These are phyloP conservation scores for Phoma sp. DNA, from an alignment of 2,329 filamentous ascomycete genomes.

Conservation along the genomic window DNA sequence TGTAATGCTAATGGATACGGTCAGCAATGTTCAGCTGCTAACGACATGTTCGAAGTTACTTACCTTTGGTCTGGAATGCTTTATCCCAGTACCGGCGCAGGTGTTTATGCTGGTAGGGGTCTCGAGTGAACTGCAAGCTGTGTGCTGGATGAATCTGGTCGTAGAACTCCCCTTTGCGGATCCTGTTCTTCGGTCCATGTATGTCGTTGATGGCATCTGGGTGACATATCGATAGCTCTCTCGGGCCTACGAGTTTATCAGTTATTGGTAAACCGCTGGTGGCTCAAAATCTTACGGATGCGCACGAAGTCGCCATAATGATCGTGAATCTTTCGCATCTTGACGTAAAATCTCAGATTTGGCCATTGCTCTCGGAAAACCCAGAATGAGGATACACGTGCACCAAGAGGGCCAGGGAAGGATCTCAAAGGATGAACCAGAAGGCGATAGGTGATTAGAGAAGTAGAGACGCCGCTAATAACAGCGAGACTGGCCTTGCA, in stretches of 20 bases:
- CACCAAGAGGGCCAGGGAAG: constrained; percentile 21
- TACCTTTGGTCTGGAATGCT: constrained; percentile 33
- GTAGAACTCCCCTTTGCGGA: constrained; percentile 38
- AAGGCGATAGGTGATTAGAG: constrained; percentile 19
- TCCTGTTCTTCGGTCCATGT: constrained; percentile 25
- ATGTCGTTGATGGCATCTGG: constrained; percentile 29
- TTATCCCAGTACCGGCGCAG: constrained; percentile 39
- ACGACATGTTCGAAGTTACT: not conserved
- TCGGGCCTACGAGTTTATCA: constrained; percentile 21
- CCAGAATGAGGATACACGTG: constrained; percentile 27
- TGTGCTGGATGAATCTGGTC: constrained; percentile 23
- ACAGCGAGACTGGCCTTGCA: not conserved
- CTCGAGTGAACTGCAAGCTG: constrained; percentile 32
- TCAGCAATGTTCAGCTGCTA: not conserved
- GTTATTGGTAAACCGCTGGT: no score
- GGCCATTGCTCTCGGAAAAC: constrained; percentile 17
- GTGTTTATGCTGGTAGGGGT: constrained; percentile 27
- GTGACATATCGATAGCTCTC: constrained; percentile 32
- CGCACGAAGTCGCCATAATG: constrained; percentile 30
- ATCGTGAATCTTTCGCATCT: constrained; percentile 20
- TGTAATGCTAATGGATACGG: not conserved
- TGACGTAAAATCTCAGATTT: constrained; percentile 20
- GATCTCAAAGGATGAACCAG: constrained; percentile 15
- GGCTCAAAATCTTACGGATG: constrained; percentile 19
- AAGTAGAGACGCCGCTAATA: not conserved